Base-by-base conservation (phyloP, 306 rosid genomes). In the Vachellia pachyceras region DNA sequence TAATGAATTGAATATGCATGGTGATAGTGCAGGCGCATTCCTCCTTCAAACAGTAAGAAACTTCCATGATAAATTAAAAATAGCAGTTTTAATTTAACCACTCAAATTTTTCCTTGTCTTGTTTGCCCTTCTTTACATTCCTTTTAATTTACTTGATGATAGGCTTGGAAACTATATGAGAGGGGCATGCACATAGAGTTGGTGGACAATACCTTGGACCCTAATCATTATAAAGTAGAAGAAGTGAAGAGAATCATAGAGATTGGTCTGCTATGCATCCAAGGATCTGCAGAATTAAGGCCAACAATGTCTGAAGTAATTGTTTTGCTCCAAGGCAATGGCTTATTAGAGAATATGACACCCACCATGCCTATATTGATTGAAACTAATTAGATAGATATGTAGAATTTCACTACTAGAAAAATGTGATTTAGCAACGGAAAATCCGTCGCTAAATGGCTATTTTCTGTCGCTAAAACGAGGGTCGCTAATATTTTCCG, bases 301-400 rank as follows among this genome's bases (percentile, higher is more conserved):
- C 94, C 97, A 81, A 77, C 90, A 44, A 92, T 92, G 97, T 87
- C 94, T 77, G 90, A 92, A 85, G 73, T 86, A 0, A 89, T 81
- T 2, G 81, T 83, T 64, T 55, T 87, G 7, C 91, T 92, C 2
- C 88, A 85, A 90, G 50, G 79, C 60, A 88, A 77, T 64, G 57
- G 74, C 12, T 70, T 84, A 20, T 1, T 69, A 50, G 88, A 82
- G 60, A 42, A 82, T 12, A 58, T 79, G 60, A 80, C 72, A 17
- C 92, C 87, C 12, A 70, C 84, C 72, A 88, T 82, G 89, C 97
- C 94, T 0, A 85, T 87, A 12, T 90, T 90, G 66, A 72, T 92
- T 66, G 91, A 92, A 14, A 69, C 91, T 17, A 50, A 50, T 50
- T 50, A 50, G 22, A 50, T 9, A 29, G 33, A 29, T 29, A 29